These are phyloP conservation scores for Epicoccum nigrum DNA, from an alignment of 2,329 filamentous ascomycete species.

Conservation along the genomic window DNA sequence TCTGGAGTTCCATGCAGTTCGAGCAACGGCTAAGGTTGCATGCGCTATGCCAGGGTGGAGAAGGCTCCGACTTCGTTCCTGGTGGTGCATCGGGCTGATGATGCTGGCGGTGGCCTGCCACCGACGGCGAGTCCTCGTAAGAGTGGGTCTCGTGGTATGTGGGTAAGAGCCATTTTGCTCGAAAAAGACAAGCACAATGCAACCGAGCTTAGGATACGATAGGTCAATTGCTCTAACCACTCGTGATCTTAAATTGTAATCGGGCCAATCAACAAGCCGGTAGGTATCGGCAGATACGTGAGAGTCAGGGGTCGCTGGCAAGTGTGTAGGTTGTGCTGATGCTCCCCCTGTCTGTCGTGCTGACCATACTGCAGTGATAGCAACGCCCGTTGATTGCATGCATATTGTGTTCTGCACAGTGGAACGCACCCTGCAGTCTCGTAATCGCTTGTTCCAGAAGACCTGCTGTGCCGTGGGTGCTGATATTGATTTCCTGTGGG, in stretches of 20 bases:
- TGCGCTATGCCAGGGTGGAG: conserved; percentile 32
- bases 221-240: conserved; percentile 26
- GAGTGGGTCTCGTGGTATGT: conserved; percentile 23
- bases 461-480: conserved; percentile 3
- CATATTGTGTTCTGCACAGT: conserved; percentile 6
- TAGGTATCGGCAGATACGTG: conserved; percentile 21
- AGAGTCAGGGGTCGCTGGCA: conserved; percentile 9
- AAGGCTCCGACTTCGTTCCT: conserved; percentile 20
- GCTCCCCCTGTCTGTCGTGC: conserved; percentile 9
- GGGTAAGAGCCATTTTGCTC: conserved; percentile 18
- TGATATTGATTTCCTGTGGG: conserved; percentile 12
- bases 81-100: conserved; percentile 19
- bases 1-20: conserved; percentile 22
- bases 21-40: conserved; percentile 37
- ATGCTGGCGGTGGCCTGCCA: conserved; percentile 16
- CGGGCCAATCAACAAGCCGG: conserved; percentile 16
- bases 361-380: neutral
- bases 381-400: conserved; percentile 8
- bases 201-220: conserved; percentile 12
- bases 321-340: conserved; percentile 22
- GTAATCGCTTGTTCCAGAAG: neutral
- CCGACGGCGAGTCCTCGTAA: conserved; percentile 24
- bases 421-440: neutral
- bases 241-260: conserved; percentile 10
- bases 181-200: conserved; percentile 23